Evolutionary conservation across 78 protist genomes (phyloP), one percentile per base, ranked within the genome.

Genomic region (Dictyostelium citrinum): DNA sequence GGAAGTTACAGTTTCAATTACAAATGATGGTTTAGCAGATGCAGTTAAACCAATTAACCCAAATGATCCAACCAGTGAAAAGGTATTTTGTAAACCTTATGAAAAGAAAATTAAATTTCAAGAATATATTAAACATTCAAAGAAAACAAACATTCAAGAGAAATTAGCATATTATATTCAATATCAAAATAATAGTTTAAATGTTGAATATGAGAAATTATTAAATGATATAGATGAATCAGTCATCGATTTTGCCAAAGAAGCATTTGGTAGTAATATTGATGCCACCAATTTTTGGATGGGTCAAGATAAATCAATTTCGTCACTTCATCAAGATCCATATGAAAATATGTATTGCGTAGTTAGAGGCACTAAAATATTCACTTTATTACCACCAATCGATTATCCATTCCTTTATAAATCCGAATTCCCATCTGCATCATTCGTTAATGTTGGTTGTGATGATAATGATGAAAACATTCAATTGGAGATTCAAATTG

Each of bases 281-380:
- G 93, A 93, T 37, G 96, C 96, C 11, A 39, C 86, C 37, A 93
- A 93, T 75, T 88, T 93, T 68, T 93, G 96, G 96, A 77, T 78
- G 85, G 96, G 96, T 43, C 80, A 67, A 5, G 75, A 84, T 60
- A 46, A 79, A 39, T 31, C 96, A 16, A 20, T 93, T 37, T 64
- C 90, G 27, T 88, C 95, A 24, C 43, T 93, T 43, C 96, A 93
- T 70, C 86, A 88, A 43, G 96, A 93, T 43, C 85, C 84, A 12
- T 93, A 93, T 70, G 96, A 93, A 60, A 93, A 93, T 70, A 76
- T 93, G 20, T 93, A 93, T 79, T 43, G 77, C 29, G 96, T 93
- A 6, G 90, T 93, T 8, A 55, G 22, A 55, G 96, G 96, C 2
- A 60, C 85, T 12, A 93, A 93, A 51, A 39, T 58, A 39, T 93